Conservation (phyloP, 2,329 filamentous ascomycete genomes). For the Cladosporium sp. region DNA sequence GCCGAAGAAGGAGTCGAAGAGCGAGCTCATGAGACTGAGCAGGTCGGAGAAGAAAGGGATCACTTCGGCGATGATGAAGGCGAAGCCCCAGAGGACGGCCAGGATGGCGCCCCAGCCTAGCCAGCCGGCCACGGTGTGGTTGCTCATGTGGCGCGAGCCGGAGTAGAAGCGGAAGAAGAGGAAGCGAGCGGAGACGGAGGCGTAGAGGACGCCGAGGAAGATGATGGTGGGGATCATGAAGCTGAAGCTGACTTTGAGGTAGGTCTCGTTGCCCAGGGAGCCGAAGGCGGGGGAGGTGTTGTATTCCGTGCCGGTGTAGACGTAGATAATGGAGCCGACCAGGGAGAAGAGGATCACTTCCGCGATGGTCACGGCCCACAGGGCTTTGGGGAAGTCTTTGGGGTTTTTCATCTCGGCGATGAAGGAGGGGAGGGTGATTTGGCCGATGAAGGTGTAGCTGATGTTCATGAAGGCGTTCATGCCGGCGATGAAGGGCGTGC, state of each 20-base stretch:
- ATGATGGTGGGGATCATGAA: constrained; percentile 96
- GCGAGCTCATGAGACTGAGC: constrained; percentile 71
- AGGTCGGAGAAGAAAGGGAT: constrained; percentile 87
- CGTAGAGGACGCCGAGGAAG: constrained; percentile 86
- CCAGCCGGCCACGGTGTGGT: constrained; percentile 81
- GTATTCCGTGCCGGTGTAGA: constrained; percentile 85
- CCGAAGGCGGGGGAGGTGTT: constrained; percentile 84
- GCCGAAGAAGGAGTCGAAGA: constrained; percentile 90
- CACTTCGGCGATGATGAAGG: constrained; percentile 86
- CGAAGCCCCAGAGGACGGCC: constrained; percentile 71
- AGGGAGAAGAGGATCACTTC: constrained; percentile 82
- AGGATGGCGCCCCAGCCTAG: constrained; percentile 70
- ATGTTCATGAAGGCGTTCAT: constrained; percentile 93
- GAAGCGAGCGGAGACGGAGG: constrained; percentile 83
- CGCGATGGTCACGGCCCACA: constrained; percentile 84
- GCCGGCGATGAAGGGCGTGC: constrained; percentile 74
- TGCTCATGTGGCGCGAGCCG: constrained; percentile 70
- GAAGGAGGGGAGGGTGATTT: constrained; percentile 90
- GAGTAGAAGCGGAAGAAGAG: constrained; percentile 87
- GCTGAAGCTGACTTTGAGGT: constrained; percentile 84
- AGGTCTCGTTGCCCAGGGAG: constrained; percentile 66
- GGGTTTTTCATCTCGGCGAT: constrained; percentile 86
- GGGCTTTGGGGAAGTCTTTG: constrained; percentile 84
- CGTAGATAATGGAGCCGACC: constrained; percentile 76
- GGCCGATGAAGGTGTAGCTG: constrained; percentile 91